Percentiles rank a stretch among this genome's conserved stretches.
phyloP scores from a whole-genome alignment of 768 basidiomycete genomes.

The Mycena belliarum region DNA sequence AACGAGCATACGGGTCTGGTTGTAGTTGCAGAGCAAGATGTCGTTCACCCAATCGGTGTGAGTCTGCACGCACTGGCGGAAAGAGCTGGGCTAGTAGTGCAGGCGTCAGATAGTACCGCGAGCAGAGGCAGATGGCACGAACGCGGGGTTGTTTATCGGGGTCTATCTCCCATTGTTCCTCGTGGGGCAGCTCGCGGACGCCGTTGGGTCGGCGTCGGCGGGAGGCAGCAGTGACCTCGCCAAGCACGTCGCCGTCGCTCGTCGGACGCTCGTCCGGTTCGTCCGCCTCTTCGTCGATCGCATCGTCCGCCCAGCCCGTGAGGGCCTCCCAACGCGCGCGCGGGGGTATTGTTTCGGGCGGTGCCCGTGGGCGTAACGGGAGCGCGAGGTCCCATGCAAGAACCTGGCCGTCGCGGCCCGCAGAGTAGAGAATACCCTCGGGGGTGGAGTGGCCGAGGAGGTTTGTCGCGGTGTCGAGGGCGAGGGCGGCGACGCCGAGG shows the following conservation, averaged over 20 bases:
- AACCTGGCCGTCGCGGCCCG: slow-evolving; percentile 85
- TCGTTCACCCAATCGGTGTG: slow-evolving; percentile 99
- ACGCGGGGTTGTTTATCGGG: slow-evolving; percentile 52
- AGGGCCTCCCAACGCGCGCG: slow-evolving; percentile 71
- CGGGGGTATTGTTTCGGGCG: slow-evolving; percentile 26
- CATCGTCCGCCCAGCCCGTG: slow-evolving; percentile 82
- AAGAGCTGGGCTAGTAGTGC: slow-evolving; percentile 51
- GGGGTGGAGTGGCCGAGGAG: slow-evolving; percentile 67
- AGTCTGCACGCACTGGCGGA: slow-evolving; percentile 85
- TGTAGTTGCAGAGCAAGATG: slow-evolving; percentile 85
- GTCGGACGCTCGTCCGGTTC: slow-evolving; percentile 55
- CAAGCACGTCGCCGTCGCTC: slow-evolving; percentile 78
- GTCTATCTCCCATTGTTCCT: slow-evolving; percentile 83
- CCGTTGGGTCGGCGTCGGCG: slow-evolving; percentile 39
- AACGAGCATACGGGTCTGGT: slow-evolving; percentile 70
- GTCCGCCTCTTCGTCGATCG: slow-evolving; percentile 63
- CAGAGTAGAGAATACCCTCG: slow-evolving; percentile 88
- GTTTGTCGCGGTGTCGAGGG: slow-evolving; percentile 80
- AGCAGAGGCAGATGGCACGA: slow-evolving; percentile 28
- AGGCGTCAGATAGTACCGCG: slow-evolving; percentile 6
- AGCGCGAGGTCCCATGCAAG: slow-evolving; percentile 82
- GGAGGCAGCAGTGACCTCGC: slow-evolving; percentile 53
- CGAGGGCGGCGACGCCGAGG: slow-evolving; percentile 84
- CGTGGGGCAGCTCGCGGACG: slow-evolving; percentile 52
- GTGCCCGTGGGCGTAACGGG: slow-evolving; percentile 16